phyloP scores from a whole-genome alignment of 2,329 filamentous ascomycete genomes.

The Fusarium sp. region DNA sequence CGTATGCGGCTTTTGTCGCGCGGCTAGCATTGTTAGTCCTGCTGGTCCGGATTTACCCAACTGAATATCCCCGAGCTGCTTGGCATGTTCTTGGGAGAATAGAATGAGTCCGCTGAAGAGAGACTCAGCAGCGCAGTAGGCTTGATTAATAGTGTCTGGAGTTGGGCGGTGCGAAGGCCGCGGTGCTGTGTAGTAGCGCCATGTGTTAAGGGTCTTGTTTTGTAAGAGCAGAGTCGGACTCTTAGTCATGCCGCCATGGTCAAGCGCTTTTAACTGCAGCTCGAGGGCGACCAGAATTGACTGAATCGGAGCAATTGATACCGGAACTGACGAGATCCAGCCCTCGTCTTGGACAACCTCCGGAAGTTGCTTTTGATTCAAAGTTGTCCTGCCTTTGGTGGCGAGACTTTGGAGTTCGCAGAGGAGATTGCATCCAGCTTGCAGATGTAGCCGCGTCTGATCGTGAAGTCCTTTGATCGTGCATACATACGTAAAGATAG shows the following conservation, averaged over 20 bases:
- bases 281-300: background rate
- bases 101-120: background rate
- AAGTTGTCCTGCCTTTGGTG: accelerated
- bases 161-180: background rate
- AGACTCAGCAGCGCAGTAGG: slow-evolving; percentile 1
- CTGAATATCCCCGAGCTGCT: background rate
- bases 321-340: background rate
- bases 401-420: background rate
- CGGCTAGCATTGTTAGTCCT: background rate
- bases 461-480: slow-evolving; percentile 5
- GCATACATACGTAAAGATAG: slow-evolving; percentile 11
- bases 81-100: slow-evolving; percentile 9
- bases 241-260: background rate
- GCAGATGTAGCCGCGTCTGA: slow-evolving; percentile 1
- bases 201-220: background rate
- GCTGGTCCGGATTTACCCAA: background rate
- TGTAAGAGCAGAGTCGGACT: background rate
- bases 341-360: no score
- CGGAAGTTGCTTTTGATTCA: background rate
- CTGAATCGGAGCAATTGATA: background rate
- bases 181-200: slow-evolving; percentile 10
- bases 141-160: background rate
- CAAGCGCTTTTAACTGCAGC: background rate
- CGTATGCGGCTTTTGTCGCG: background rate
- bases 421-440: slow-evolving; percentile 11